phyloP scores from a whole-genome alignment of 129 eudicot species.

The Apium graveolens region DNA sequence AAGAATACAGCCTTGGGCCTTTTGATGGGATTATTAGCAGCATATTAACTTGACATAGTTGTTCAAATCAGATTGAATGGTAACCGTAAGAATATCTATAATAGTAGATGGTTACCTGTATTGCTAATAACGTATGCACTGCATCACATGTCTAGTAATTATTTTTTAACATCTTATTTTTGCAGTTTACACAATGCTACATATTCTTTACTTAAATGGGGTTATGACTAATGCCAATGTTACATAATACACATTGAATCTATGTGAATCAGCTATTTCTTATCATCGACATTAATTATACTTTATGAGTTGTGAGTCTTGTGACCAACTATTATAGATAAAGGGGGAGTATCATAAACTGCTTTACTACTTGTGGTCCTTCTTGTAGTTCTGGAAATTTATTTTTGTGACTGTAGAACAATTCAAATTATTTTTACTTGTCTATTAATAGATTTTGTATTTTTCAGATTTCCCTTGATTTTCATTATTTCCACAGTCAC shows the following conservation, averaged over 20 bases:
- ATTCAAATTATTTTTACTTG: no score
- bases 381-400: background rate
- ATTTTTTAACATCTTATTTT: background rate
- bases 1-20: conserved; percentile 59
- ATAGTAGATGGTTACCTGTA: background rate
- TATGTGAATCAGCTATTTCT: background rate
- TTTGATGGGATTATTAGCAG: conserved; percentile 90
- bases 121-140: background rate
- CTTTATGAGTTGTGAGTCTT: no score
- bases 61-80: conserved; percentile 93
- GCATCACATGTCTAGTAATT: background rate
- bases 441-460: no score
- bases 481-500: conserved; percentile 65
- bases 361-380: background rate
- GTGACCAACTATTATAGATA: no score
- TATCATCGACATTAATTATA: background rate
- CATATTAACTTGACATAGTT: conserved; percentile 65
- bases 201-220: background rate
- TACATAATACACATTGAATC: background rate
- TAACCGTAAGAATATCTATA: conserved; percentile 33
- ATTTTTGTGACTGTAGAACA: background rate
- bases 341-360: background rate
- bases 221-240: background rate
- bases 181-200: background rate
- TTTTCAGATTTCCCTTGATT: conserved; percentile 83